Evolutionary conservation across 2,329 filamentous ascomycete species (phyloP), one percentile per base, ranked within the genome.

Genomic region (Penicillium sclerotigenum): DNA sequence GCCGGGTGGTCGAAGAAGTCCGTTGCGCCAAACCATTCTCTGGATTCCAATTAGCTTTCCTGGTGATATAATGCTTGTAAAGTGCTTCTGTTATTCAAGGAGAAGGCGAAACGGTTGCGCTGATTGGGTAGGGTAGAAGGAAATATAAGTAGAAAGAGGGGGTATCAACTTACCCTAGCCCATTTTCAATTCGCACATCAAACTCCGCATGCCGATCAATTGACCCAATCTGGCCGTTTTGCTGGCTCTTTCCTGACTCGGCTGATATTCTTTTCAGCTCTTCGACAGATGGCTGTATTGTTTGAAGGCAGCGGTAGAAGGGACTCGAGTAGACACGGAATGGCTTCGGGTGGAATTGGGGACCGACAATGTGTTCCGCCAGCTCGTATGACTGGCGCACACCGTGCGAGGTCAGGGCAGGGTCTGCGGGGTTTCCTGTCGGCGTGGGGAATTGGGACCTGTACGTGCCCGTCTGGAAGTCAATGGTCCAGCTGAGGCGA

Each of bases 241-340:
- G 62, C 42, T 40, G 26, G 31, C 14, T 42, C 3, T 29, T 46
- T 9, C 45, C 46, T 9, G 24, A 41, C 3, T 43, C 45, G 33
- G 57, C 20, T 6, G 58, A 54, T 48, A 58, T 59, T 42, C 65
- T 66, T 57, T 66, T 72, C 57, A 75, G 68, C 47, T 68, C 74
- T 59, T 75, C 75, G 5, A 84, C 77, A 11, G 71, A 71, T n/a
- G 91, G 91, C 46, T 82, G 79, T 50, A 96, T 84, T 2, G 91
- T 96, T 76, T 96, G 89, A 40, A 96, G 78, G 70, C 91, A 96
- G 61, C 91, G 85, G 73, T 94, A 96, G 75, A 91, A 96, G 0
- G 90, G 89, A 58, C 87, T 91, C 31, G 85, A 89, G 77, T 96
- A 97, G 63, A 97, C 8, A 73, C 77, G 59, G 74, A 73, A 76